Evolutionary conservation across 768 basidiomycete species (phyloP), one percentile per base, ranked within the genome.

Genomic region (Boletus rubescentipes): DNA sequence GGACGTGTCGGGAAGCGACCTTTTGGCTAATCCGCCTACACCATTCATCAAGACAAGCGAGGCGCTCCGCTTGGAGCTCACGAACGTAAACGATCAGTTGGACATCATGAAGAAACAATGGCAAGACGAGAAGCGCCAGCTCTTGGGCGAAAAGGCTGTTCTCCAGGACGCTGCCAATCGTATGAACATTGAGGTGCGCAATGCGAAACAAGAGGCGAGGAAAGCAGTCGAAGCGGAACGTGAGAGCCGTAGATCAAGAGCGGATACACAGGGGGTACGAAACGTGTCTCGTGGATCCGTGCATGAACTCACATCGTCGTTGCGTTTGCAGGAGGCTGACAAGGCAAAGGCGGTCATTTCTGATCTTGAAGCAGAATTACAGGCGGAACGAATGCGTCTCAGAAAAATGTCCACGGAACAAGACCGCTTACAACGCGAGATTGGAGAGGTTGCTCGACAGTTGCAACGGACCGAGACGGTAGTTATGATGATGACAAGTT

Each of bases 401-500:
- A 73, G 89, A 53, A 72, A 77, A 9, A 73, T 92, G 62, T 76
- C 79, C 0, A 76, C 79, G 0, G 87, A 92, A 66, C 87, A 90
- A 60, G 73, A 76, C 12, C 78, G 77, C 5, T 74, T 82, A 20
- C 79, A 84, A 46, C 79, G 84, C 23, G 86, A 91, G 60, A 87
- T 84, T 63, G 79, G 83, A 46, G 78, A 81, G 10, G 76, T 92
- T 45, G 60, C 83, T 29, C 72, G 77, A 14, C 82, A 92, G 57
- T 67, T 93, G 60, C 79, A 82, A 56, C 79, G 88, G 26, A 87
- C 86, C 12, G 87, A 91, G 74, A 78, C 81, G 38, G 89, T 88
- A 63, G 64, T 64, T 3, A 8, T n/a, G 40, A 29, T 29, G 7
- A 34, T n/a, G 21, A 29, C 29, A 18, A 18, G 38, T 14, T 35